phyloP scores from a whole-genome alignment of 2,329 filamentous ascomycete genomes.

The Colletotrichum navitas region DNA sequence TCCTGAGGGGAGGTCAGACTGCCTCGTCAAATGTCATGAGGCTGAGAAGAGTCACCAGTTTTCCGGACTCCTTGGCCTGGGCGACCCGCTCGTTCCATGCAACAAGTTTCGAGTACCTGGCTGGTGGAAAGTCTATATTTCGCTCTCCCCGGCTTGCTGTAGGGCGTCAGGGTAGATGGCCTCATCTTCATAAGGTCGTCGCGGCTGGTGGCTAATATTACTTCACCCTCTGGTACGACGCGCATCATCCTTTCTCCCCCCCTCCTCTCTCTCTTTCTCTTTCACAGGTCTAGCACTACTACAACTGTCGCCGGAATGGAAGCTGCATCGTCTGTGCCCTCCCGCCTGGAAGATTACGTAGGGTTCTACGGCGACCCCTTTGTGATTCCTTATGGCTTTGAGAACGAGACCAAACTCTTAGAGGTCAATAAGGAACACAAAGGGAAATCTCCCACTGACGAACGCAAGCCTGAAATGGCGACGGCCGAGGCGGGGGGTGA shows the following conservation, averaged over 20 bases:
- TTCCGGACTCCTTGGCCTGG: neutral
- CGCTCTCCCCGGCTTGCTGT: neutral
- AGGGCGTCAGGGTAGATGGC: neutral
- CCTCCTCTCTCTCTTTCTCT: rapidly evolving
- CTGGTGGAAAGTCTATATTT: conserved; percentile 15
- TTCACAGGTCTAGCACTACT: conserved; percentile 1
- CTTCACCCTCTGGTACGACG: neutral
- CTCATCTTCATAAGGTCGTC: conserved; percentile 2
- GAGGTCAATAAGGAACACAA: conserved; percentile 37
- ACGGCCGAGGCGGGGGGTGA: conserved; percentile 45
- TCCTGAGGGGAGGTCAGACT: conserved; percentile 12
- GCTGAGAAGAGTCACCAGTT: conserved; percentile 12
- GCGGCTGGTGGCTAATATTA: neutral
- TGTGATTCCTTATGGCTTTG: conserved; percentile 44
- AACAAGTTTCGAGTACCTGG: neutral
- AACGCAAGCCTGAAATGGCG: conserved; percentile 38
- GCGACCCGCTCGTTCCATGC: neutral
- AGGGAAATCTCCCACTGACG: conserved; percentile 37
- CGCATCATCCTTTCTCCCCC: neutral
- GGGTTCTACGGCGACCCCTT: conserved; percentile 50
- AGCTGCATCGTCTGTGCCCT: neutral
- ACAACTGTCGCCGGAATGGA: conserved; percentile 16
- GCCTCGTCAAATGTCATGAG: conserved; percentile 33
- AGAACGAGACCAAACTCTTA: conserved; percentile 6
- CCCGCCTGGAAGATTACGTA: conserved; percentile 47